Evolutionary conservation across 2,329 filamentous ascomycete genomes (phyloP).

Genomic region (Cladophialophora immunda): DNA sequence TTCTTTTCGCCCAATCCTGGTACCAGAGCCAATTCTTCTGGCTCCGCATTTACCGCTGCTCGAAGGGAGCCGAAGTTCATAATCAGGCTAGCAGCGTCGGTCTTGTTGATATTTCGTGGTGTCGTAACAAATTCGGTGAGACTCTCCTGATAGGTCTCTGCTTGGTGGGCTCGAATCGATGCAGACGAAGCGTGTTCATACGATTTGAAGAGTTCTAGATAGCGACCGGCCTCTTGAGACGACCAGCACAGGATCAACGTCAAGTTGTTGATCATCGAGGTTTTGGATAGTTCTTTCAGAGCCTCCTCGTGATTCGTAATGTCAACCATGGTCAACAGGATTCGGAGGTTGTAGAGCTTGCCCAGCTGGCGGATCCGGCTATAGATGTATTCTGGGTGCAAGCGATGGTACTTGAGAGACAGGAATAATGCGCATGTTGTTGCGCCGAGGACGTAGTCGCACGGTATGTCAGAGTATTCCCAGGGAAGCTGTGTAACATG

Average conservation of each 20-base stretch:
- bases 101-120: conserved; percentile 90
- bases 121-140: conserved; percentile 93
- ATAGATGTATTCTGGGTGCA: conserved; percentile 98
- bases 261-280: conserved; percentile 88
- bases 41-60: conserved; percentile 84
- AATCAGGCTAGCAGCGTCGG: conserved; percentile 88
- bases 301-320: conserved; percentile 93
- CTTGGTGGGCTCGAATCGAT: conserved; percentile 85
- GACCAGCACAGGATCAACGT: conserved; percentile 95
- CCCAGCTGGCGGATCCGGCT: conserved; percentile 85
- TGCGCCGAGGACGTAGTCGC: conserved; percentile 86
- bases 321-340: conserved; percentile 91
- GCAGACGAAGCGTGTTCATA: conserved; percentile 86
- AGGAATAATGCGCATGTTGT: conserved; percentile 93
- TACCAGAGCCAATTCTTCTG: conserved; percentile 85
- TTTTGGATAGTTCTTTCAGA: conserved; percentile 89
- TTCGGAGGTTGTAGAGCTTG: conserved; percentile 84
- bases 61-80: conserved; percentile 90
- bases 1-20: conserved; percentile 96
- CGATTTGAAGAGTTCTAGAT: conserved; percentile 93
- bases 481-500: conserved; percentile 83
- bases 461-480: conserved; percentile 97
- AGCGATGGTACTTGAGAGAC: conserved; percentile 93
- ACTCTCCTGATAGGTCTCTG: conserved; percentile 82
- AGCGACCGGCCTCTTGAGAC: conserved; percentile 89